Evolutionary conservation across 1,139 yeast species (phyloP).

Genomic region (Geotrichum bryndzae): DNA sequence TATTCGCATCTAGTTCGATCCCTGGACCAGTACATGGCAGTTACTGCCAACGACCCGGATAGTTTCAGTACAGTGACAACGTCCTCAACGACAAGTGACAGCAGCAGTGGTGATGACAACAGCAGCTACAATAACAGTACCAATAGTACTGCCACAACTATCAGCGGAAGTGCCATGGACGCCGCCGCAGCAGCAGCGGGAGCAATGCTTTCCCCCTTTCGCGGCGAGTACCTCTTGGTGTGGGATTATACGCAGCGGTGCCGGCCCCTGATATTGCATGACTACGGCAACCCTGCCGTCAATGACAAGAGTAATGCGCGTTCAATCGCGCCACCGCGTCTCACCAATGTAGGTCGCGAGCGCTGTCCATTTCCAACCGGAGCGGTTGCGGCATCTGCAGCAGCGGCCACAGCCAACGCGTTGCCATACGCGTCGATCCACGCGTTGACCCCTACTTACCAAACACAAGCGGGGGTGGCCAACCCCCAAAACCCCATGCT

Average conservation of each 20-base stretch:
- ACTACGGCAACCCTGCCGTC: conserved; percentile 45
- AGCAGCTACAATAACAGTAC: background rate
- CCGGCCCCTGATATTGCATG: conserved; percentile 77
- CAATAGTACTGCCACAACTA: background rate
- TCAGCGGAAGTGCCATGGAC: background rate
- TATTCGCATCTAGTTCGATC: background rate
- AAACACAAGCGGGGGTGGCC: background rate
- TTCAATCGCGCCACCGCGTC: background rate
- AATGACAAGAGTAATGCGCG: background rate
- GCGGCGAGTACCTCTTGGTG: conserved; percentile 51
- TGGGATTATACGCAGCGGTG: conserved; percentile 76
- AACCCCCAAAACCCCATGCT: background rate
- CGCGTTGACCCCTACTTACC: background rate
- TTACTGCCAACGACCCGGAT: background rate
- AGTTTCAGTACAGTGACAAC: background rate
- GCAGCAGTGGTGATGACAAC: background rate
- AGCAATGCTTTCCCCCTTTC: background rate
- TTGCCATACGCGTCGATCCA: background rate
- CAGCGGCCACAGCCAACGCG: background rate
- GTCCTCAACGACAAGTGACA: background rate
- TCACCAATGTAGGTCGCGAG: background rate
- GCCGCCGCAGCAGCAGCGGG: background rate
- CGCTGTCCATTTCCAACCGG: background rate
- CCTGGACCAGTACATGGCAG: background rate
- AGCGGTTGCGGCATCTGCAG: background rate